These are phyloP conservation scores for Fomitopsis palustris DNA, from an alignment of 1,284 basidiomycete species.

Conservation along the genomic window DNA sequence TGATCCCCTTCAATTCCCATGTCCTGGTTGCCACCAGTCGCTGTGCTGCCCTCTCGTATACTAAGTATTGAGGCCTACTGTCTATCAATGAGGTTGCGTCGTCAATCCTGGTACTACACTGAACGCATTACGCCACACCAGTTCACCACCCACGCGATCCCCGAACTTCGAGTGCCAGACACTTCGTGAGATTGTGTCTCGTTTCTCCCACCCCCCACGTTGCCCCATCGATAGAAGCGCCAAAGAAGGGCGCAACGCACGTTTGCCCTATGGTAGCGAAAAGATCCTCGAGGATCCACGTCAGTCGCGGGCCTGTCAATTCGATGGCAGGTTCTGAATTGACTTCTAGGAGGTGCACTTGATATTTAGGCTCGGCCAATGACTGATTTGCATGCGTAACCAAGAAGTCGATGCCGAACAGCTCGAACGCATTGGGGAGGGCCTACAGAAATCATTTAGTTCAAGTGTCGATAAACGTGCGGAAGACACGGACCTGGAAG, in stretches of 20 bases:
- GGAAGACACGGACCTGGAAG: constrained; percentile 63
- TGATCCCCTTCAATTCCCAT: too few relatives aligned
- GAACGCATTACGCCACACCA: too few relatives aligned
- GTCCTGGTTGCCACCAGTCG: too few relatives aligned
- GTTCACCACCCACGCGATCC: constrained; percentile 24
- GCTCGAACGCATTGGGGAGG: constrained; percentile 90
- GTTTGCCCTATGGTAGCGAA: constrained; percentile 70
- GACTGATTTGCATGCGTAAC: constrained; percentile 48
- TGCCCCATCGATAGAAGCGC: constrained; percentile 5
- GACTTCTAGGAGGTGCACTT: constrained; percentile 83
- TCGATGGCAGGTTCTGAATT: constrained; percentile 97
- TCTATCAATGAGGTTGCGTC: too few relatives aligned
- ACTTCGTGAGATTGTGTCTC: constrained; percentile 21
- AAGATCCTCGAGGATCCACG: constrained; percentile 77
- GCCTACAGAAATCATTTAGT: constrained; percentile 45
- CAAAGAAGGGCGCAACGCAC: constrained; percentile 70
- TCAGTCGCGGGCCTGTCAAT: constrained; percentile 83
- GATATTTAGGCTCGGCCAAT: constrained; percentile 33
- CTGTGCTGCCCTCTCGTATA: too few relatives aligned
- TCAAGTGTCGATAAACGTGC: not conserved
- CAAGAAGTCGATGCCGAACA: constrained; percentile 92
- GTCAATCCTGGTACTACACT: too few relatives aligned
- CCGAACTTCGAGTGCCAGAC: constrained; percentile 29
- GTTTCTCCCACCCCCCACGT: constrained; percentile 20
- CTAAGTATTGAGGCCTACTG: too few relatives aligned